These are phyloP conservation scores for Anastatica hierochuntica DNA, from an alignment of 345 rosid species.

Conservation along the genomic window DNA sequence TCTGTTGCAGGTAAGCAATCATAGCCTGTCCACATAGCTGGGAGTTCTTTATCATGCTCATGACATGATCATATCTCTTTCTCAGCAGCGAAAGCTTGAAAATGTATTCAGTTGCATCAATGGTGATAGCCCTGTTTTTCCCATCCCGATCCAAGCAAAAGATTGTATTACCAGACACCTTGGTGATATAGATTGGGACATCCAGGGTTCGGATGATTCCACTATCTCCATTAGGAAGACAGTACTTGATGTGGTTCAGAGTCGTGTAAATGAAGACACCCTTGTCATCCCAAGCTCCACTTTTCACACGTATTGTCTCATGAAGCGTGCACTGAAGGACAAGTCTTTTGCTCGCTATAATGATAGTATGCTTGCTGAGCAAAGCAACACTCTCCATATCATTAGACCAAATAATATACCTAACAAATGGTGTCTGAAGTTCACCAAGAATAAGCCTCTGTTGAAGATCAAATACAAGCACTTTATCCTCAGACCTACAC, in stretches of 20 bases:
- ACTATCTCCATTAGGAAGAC: slow-evolving; percentile 90
- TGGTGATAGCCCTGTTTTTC: slow-evolving; percentile 49
- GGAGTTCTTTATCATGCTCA: slow-evolving; percentile 79
- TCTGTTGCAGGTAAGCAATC: slow-evolving; percentile 86
- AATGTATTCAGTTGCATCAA: slow-evolving; percentile 74
- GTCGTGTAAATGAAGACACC: slow-evolving; percentile 36
- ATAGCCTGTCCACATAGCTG: slow-evolving; percentile 89
- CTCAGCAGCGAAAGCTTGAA: slow-evolving; percentile 62
- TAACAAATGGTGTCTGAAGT: slow-evolving; percentile 72
- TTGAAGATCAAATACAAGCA: slow-evolving; percentile 84
- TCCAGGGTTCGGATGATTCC: slow-evolving; percentile 87
- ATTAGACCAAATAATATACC: slow-evolving; percentile 80
- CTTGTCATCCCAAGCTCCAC: slow-evolving; percentile 98
- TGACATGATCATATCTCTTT: slow-evolving; percentile 68
- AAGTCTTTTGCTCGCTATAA: slow-evolving; percentile 80
- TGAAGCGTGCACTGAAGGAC: slow-evolving; percentile 85
- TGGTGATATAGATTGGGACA: slow-evolving; percentile 78
- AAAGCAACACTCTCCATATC: slow-evolving; percentile 95
- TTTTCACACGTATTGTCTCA: slow-evolving; percentile 89
- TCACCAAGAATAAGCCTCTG: slow-evolving; percentile 87
- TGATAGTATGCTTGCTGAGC: slow-evolving; percentile 91
- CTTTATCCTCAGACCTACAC: slow-evolving; percentile 87
- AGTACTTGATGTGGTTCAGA: slow-evolving; percentile 47
- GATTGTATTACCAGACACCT: slow-evolving; percentile 61
- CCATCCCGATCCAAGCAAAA: slow-evolving; percentile 90